These are phyloP conservation scores for Rhodamnia rubescens DNA, from an alignment of 345 rosid genomes.

Conservation along the genomic window DNA sequence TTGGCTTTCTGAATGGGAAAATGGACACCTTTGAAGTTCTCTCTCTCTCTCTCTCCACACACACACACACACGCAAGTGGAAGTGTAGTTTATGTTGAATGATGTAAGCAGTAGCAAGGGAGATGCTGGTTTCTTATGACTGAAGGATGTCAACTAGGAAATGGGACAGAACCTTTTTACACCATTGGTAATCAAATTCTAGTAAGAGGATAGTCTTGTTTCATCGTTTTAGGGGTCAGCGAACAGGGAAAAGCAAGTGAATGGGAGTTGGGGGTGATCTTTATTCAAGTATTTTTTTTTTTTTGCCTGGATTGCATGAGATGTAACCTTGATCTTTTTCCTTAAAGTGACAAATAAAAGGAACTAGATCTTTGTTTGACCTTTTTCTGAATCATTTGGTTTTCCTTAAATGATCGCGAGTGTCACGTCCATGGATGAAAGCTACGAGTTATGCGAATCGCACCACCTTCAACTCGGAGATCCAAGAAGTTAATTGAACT, in stretches of 20 bases:
- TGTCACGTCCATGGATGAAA: not conserved
- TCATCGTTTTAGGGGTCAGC: not conserved
- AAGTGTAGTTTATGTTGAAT: not conserved
- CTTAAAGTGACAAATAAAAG: not conserved
- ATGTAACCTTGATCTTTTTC: not conserved
- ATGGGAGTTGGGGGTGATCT: not conserved
- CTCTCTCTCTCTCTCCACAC: not conserved
- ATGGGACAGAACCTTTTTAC: not conserved
- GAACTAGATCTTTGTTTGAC: not conserved
- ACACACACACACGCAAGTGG: not conserved
- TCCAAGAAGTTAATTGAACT: too few species aligned
- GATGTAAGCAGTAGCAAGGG: not conserved
- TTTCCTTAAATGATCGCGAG: not conserved
- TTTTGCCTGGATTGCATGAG: not conserved
- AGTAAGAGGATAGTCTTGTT: not conserved
- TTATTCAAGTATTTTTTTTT: rapidly evolving
- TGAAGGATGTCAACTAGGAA: not conserved
- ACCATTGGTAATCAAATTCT: not conserved
- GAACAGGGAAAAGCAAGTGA: not conserved
- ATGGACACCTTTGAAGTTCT: not conserved
- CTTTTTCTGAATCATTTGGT: not conserved
- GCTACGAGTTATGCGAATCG: not conserved
- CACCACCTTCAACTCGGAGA: too few species aligned
- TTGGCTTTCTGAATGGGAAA: not conserved
- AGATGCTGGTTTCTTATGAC: not conserved